Base-by-base conservation (phyloP, 2,329 filamentous ascomycete genomes). In the Ceratocystis cacaofunesta region DNA sequence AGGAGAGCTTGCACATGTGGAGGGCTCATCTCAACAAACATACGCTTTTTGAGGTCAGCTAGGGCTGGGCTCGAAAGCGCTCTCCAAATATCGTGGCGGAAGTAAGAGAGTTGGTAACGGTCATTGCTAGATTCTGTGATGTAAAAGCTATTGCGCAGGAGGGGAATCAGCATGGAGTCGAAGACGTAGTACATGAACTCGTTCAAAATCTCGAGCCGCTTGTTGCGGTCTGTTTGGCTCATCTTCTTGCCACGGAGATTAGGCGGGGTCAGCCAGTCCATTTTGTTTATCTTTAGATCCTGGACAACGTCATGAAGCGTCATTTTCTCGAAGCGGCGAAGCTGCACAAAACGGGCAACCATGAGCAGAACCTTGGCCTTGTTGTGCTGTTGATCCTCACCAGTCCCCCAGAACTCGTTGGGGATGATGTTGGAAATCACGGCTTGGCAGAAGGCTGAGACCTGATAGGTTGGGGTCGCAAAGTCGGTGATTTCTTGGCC, bases 171-270 rank as follows among this genome's bases (percentile, higher is more conserved):
- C 25, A 96, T 79, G 0, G 92, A 96, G 74, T 99, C 94, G 71
- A 99, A 94, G 3, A 95, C 69, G 73, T 92, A 99, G 76, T 96
- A 97, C 5, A 97, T 71, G 66, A 97, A 85, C 73, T 99, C 94
- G 64, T 85, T 76, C 61, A 96, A 83, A 0, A 97, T 79, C 71
- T 96, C 89, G 30, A 77, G 78, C 10, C 92, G 85, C 74, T 96
- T 97, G 5, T 77, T 76, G 36, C 82, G 78, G 71, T 97, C 92
- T 0, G 87, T 85, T 67, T 80, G 78, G 67, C 88, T 88, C 62
- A 88, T 77, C 65, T 86, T 92, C 8, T 73, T 71, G 1, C 72
- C 74, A 15, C 73, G 70, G 0, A 79, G 72, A 12, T 74, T 74
- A 0, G 81, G 80, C 43, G 83, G 81, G 22, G 78, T 78, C 63